A percentile compares a stretch with the other conserved stretches of the same genome.
Evolutionary conservation across 345 rosid species (phyloP).

Genomic region (Cardiospermum halicacabum): DNA sequence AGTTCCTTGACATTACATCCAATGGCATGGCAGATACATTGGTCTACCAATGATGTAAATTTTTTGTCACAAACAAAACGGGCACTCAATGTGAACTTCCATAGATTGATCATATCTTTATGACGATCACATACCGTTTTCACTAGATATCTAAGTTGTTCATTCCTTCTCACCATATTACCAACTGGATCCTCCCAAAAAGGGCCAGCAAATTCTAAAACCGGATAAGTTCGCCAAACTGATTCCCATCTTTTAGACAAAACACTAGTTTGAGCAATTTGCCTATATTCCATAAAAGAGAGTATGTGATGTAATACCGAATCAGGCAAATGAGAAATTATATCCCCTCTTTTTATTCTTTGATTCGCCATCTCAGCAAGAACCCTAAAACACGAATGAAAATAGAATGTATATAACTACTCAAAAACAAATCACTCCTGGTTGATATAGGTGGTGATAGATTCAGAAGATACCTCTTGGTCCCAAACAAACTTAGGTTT

Average conservation of each 20-base stretch:
- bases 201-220: neutral
- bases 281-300: neutral
- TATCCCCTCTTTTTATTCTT: neutral
- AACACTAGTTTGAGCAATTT: conserved; percentile 1
- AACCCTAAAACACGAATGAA: too few species aligned
- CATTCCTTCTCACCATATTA: too few species aligned
- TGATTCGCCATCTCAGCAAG: too few species aligned
- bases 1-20: neutral
- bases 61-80: neutral
- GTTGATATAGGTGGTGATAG: too few species aligned
- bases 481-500: too few species aligned
- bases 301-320: conserved; percentile 3
- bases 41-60: neutral
- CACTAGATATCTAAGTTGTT: neutral
- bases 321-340: conserved; percentile 2
- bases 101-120: neutral
- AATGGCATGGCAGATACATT: neutral
- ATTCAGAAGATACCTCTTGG: too few species aligned
- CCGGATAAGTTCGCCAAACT: neutral
- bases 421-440: too few species aligned
- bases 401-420: too few species aligned
- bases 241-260: conserved; percentile 5
- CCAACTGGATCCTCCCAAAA: too few species aligned
- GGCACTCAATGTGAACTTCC: neutral
- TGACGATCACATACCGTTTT: neutral